Evolutionary conservation across 371 early-diverging fungal genomes (phyloP).

Genomic region (Phascolomyces articulosus): DNA sequence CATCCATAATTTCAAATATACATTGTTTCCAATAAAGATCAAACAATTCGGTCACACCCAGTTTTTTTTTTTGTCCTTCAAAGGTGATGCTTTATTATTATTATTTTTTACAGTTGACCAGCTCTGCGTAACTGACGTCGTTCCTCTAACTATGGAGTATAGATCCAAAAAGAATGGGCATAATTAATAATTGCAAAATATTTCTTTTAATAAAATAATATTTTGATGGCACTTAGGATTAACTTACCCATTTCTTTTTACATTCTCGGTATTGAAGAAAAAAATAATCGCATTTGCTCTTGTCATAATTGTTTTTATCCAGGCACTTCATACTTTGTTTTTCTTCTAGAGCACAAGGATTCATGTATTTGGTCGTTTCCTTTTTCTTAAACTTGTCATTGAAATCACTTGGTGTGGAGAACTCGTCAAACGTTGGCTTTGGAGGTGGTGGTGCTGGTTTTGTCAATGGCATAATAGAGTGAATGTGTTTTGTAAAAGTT

Average conservation of each 20-base stretch:
- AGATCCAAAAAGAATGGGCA: not conserved
- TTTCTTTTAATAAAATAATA: not conserved
- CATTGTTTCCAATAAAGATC: too few relatives aligned
- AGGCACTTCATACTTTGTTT: constrained; percentile 69
- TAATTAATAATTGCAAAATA: not conserved
- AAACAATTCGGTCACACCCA: too few relatives aligned
- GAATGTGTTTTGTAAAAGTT: too few relatives aligned
- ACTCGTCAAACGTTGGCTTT: constrained; percentile 48
- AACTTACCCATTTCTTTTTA: constrained; percentile 69
- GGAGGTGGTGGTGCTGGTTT: constrained; percentile 49
- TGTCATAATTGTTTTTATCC: constrained; percentile 64
- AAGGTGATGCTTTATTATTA: too few relatives aligned
- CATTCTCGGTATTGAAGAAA: constrained; percentile 69
- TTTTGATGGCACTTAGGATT: not conserved
- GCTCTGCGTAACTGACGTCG: constrained; percentile 41
- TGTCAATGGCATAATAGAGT: constrained; percentile 41
- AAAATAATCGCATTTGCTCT: constrained; percentile 57
- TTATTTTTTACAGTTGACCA: constrained; percentile 31
- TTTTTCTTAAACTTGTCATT: constrained; percentile 59
- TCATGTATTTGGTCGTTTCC: constrained; percentile 62
- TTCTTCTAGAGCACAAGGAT: constrained; percentile 65
- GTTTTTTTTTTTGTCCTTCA: too few relatives aligned
- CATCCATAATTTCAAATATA: too few relatives aligned
- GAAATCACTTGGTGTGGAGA: constrained; percentile 54
- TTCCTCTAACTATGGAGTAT: constrained; percentile 37